Percentiles rank a stretch among this genome's conserved stretches.
Conservation (phyloP, 805 yeast genomes). For the Cyberlindnera amylophila region DNA sequence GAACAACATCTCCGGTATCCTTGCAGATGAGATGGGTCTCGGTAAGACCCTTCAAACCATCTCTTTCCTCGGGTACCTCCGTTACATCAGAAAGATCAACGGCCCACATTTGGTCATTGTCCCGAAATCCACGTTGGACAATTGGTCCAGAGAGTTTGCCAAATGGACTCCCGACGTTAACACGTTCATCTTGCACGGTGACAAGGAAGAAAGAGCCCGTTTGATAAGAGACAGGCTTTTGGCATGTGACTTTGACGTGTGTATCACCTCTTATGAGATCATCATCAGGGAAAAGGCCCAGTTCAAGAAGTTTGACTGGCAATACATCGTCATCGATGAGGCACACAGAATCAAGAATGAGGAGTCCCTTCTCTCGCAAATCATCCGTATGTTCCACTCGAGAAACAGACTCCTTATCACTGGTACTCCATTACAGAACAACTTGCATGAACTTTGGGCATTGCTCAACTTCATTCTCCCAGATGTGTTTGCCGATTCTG, state of each 20-base stretch:
- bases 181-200: constrained; percentile 69
- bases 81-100: constrained; percentile 52
- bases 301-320: constrained; percentile 67
- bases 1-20: constrained; percentile 67
- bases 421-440: constrained; percentile 81
- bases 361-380: constrained; percentile 56
- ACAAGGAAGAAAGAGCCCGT: constrained; percentile 59
- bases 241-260: constrained; percentile 66
- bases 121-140: constrained; percentile 77
- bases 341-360: constrained; percentile 83
- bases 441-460: constrained; percentile 80
- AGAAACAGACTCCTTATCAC: constrained; percentile 69
- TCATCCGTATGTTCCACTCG: constrained; percentile 67
- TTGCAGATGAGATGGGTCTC: constrained; percentile 85
- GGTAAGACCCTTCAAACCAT: constrained; percentile 82
- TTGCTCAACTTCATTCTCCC: constrained; percentile 71
- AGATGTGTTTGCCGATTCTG: constrained; percentile 71
- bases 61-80: constrained; percentile 61
- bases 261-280: constrained; percentile 61
- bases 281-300: constrained; percentile 70
- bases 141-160: constrained; percentile 75
- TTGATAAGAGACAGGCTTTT: constrained; percentile 48
- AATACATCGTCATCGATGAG: constrained; percentile 75
- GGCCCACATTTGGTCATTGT: constrained; percentile 78
- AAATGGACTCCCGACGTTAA: constrained; percentile 80